Conservation (phyloP, 202 grass and related monocot genomes). For the Dendrocalamus latiflorus region DNA sequence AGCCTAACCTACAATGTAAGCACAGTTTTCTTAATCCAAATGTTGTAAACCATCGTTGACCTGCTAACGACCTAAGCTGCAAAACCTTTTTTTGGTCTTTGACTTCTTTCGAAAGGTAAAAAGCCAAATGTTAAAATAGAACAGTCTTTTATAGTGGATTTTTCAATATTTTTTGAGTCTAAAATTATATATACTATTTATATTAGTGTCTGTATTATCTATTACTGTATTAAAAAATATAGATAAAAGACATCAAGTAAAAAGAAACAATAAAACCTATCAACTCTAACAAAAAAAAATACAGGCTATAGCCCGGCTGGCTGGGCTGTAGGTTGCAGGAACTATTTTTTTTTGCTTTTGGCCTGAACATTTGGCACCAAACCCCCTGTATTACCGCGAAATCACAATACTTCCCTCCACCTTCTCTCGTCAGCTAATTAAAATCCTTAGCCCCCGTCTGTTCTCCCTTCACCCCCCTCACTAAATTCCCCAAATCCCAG, state of each 20-base stretch:
- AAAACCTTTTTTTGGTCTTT: no score
- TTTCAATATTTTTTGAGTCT: no score
- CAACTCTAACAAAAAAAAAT: no score
- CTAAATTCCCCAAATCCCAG: conserved; percentile 33
- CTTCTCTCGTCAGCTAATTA: conserved; percentile 10
- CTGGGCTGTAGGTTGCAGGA: neutral
- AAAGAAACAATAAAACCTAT: no score
- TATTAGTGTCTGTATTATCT: accelerated
- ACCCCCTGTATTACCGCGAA: neutral
- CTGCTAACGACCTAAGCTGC: no score
- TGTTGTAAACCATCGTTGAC: conserved; percentile 22
- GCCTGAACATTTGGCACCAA: neutral
- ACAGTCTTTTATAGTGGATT: no score
- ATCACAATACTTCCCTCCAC: neutral
- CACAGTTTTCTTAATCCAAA: conserved; percentile 5
- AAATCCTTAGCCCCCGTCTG: conserved; percentile 3
- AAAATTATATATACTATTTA: no score
- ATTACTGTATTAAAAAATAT: no score
- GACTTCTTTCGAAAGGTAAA: no score
- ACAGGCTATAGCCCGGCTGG: no score
- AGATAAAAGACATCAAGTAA: no score
- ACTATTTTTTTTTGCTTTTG: neutral
- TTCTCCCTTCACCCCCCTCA: conserved; percentile 10
- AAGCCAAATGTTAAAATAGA: no score
- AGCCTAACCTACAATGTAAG: neutral